Evolutionary conservation across 805 yeast genomes (phyloP).

Genomic region (Wickerhamiella spandovensis): DNA sequence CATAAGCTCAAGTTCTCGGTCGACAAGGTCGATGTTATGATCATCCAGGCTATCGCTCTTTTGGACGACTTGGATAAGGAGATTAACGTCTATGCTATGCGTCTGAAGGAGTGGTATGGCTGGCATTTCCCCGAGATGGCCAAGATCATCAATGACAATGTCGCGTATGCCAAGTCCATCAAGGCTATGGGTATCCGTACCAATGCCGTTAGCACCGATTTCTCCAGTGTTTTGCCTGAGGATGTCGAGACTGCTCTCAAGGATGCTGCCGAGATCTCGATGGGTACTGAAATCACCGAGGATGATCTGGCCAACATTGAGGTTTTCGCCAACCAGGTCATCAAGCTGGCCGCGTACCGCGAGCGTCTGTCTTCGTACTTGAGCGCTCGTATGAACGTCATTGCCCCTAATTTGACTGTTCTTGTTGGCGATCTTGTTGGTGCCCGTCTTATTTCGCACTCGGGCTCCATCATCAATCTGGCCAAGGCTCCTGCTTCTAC

Average conservation of each 20-base stretch:
- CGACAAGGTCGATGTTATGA: constrained; percentile 98
- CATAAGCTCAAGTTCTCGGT: constrained; percentile 95
- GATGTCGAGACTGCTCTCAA: constrained; percentile 85
- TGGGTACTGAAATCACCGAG: constrained; percentile 98
- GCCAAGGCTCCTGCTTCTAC: constrained; percentile 99
- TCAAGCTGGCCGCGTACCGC: constrained; percentile 91
- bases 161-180: constrained; percentile 89
- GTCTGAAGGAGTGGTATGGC: constrained; percentile 99
- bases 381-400: constrained; percentile 92
- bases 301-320: constrained; percentile 76
- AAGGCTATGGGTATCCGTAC: constrained; percentile 89
- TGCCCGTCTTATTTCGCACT: constrained; percentile 94
- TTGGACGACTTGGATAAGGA: constrained; percentile 96
- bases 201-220: constrained; percentile 79
- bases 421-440: constrained; percentile 97
- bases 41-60: constrained; percentile 95
- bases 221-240: constrained; percentile 84
- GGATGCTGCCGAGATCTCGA: constrained; percentile 94
- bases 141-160: constrained; percentile 89
- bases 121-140: constrained; percentile 99
- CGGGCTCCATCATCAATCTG: constrained; percentile 85
- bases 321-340: constrained; percentile 89
- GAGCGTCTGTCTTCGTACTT: constrained; percentile 89
- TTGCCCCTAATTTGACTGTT: constrained; percentile 94
- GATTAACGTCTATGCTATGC: constrained; percentile 95